These are phyloP conservation scores for Bonia amplexicaulis DNA, from an alignment of 176 grass and related monocot species.

Conservation along the genomic window DNA sequence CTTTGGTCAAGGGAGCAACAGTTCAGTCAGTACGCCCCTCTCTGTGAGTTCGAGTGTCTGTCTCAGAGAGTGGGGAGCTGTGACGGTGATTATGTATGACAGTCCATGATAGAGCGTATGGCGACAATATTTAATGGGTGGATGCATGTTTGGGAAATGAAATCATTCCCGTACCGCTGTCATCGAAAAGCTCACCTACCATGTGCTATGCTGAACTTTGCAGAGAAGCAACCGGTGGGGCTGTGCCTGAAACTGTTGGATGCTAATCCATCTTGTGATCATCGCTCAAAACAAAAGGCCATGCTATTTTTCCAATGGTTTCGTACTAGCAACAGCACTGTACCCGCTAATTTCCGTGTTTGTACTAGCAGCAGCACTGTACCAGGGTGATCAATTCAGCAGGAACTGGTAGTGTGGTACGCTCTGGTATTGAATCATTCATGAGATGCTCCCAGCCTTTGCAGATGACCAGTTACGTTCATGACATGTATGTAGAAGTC, in stretches of 20 bases:
- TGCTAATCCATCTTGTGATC: slow-evolving; percentile 36
- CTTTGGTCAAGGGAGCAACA: slow-evolving; percentile 34
- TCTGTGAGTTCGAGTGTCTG: not conserved
- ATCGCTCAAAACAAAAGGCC: slow-evolving; percentile 37
- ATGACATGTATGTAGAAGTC: not conserved
- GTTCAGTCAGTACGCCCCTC: not conserved
- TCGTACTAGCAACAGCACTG: slow-evolving; percentile 13
- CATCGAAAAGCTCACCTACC: slow-evolving; percentile 41
- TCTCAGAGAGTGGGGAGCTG: too few relatives aligned
- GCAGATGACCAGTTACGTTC: slow-evolving; percentile 7
- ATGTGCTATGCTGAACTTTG: slow-evolving; percentile 56
- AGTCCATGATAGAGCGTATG: slow-evolving; percentile 32
- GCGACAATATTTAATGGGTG: slow-evolving; percentile 41
- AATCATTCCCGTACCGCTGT: slow-evolving; percentile 38
- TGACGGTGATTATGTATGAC: slow-evolving; percentile 30
- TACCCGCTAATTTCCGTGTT: not conserved
- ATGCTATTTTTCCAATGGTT: not conserved
- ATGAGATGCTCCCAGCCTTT: slow-evolving; percentile 12
- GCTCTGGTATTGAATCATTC: slow-evolving; percentile 13
- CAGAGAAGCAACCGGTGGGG: slow-evolving; percentile 37
- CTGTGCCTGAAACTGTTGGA: slow-evolving; percentile 22
- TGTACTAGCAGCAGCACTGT: slow-evolving; percentile 5
- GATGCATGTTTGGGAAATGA: slow-evolving; percentile 38
- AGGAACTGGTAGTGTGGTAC: not conserved
- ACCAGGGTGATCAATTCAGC: not conserved